Percentiles rank a stretch among this genome's conserved stretches.
phyloP scores from a whole-genome alignment of 306 rosid species.

The Dryas alaskensis region DNA sequence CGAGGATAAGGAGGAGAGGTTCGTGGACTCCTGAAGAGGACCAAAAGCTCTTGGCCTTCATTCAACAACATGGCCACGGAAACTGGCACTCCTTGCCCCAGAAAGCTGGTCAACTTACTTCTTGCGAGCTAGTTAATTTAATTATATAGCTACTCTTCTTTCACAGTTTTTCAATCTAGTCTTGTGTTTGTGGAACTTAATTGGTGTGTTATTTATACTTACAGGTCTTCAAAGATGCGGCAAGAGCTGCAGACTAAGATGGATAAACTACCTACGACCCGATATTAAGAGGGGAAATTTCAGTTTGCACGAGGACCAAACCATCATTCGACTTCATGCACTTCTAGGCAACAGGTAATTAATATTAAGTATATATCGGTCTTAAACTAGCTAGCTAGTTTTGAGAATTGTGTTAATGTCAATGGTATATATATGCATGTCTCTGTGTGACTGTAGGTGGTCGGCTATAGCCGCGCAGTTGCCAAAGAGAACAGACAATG shows the following conservation, averaged over 20 bases:
- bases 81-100: constrained; percentile 25
- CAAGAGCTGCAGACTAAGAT: constrained; percentile 26
- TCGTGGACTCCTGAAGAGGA: constrained; percentile 35
- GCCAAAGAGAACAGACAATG: constrained; percentile 26
- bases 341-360: constrained; percentile 23
- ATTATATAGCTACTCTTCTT: too few species aligned
- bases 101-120: constrained; percentile 23
- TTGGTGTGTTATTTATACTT: too few species aligned
- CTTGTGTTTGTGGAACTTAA: too few species aligned
- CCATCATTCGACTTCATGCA: constrained; percentile 26
- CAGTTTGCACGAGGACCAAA: constrained; percentile 24
- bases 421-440: too few species aligned
- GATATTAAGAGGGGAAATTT: constrained; percentile 29
- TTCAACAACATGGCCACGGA: constrained; percentile 27
- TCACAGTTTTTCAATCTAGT: too few species aligned
- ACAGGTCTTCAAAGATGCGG: constrained; percentile 25
- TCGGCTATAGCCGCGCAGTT: constrained; percentile 25
- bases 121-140: neutral
- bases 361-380: too few species aligned
- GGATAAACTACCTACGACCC: constrained; percentile 24
- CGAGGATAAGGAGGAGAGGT: constrained; percentile 15
- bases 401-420: too few species aligned
- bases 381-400: too few species aligned
- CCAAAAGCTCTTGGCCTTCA: constrained; percentile 17
- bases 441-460: constrained; percentile 8